Evolutionary conservation across 768 basidiomycete species (phyloP), one percentile per base, ranked within the genome.

Genomic region (Boletus eberwhitei): DNA sequence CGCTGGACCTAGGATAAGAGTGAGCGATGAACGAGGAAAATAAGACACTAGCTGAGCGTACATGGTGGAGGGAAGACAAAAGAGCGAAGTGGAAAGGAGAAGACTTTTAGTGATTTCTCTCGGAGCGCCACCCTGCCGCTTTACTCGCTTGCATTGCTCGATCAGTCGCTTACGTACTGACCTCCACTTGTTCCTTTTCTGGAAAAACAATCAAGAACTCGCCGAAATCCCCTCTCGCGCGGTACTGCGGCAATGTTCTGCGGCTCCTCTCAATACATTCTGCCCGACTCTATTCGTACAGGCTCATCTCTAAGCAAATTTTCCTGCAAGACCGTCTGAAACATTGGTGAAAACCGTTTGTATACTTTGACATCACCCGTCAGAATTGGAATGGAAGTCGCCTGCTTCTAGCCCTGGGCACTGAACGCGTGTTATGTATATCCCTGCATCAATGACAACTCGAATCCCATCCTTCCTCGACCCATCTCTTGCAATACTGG

Each of bases 1-100:
- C 65, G 59, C 68, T 58, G 5, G 80, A 75, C 78, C 77, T 79
- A 35, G 11, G 29, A 17, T 1, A 48, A 52, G 4, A 8, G 26
- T 59, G 37, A 59, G 45, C 5, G 5, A 9, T 1, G 17, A 9
- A 37, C 1, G 38, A 32, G 29, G 0, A n/a, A 8, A 31, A 40
- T 8, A 37, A 6, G 40, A 34, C 8, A 4, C 1, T 4, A 14
- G 6, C 31, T 32, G 31, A 34, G 38, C 64, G 36, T 34, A 70
- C 69, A 66, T 71, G 56, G 53, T 53, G 64, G 58, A 39, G 16
- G 39, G 53, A 51, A 26, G 46, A 14, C 42, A 58, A 71, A 59
- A 22, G 57, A 63, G 46, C 13, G 61, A 29, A 34, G 1, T 29
- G 43, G 26, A 64, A 45, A 55, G 49, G 53, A 40, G 55, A 26